phyloP scores from a whole-genome alignment of 352 stramenopile species.

The Phytopythium cucurbitacearum region DNA sequence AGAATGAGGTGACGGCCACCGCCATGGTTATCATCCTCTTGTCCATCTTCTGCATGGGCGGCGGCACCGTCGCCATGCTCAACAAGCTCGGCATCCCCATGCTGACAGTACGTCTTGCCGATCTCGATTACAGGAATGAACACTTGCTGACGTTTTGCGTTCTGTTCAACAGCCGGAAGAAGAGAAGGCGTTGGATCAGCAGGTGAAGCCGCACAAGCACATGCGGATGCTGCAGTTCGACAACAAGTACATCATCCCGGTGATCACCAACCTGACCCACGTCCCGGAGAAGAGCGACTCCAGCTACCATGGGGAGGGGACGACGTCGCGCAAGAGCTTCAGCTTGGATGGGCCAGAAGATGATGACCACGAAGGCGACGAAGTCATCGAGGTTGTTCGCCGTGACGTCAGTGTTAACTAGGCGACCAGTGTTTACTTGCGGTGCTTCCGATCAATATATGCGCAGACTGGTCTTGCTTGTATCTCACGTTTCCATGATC shows the following conservation, averaged over 20 bases:
- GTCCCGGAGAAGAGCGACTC: constrained; percentile 28
- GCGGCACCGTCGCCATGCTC: constrained; percentile 86
- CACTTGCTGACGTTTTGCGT: background rate
- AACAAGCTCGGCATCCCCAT: constrained; percentile 83
- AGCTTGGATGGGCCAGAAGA: constrained; percentile 25
- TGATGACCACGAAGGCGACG: constrained; percentile 41
- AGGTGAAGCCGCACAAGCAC: constrained; percentile 75
- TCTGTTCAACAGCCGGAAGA: constrained; percentile 46
- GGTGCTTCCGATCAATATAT: no score
- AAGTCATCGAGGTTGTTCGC: constrained; percentile 71
- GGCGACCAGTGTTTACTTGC: background rate
- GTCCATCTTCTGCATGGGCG: constrained; percentile 90
- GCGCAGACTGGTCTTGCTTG: no score
- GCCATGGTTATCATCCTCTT: constrained; percentile 92
- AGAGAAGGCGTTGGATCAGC: constrained; percentile 70
- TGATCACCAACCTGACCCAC: constrained; percentile 73
- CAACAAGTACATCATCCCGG: constrained; percentile 82
- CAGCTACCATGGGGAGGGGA: constrained; percentile 28
- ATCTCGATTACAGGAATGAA: background rate
- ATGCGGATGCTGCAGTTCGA: constrained; percentile 82
- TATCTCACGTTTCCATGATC: no score
- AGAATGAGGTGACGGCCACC: constrained; percentile 84
- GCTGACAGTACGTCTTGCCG: constrained; percentile 46
- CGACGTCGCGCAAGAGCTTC: constrained; percentile 40
- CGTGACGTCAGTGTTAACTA: constrained; percentile 56